phyloP scores from a whole-genome alignment of 768 basidiomycete species.

The Boletus sensibilis region DNA sequence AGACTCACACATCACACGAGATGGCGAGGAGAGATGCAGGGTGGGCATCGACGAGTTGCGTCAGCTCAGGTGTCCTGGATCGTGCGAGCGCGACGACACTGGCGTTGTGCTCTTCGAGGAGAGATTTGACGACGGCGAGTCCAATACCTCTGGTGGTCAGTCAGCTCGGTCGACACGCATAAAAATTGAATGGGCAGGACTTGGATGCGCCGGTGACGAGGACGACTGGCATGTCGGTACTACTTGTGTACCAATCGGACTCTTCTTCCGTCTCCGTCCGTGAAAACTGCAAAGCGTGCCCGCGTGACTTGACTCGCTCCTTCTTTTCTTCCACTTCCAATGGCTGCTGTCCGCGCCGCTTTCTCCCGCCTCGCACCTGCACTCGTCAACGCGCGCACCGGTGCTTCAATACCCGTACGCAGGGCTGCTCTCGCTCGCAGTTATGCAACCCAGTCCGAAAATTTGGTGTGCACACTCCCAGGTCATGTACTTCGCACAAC shows the following conservation, averaged over 20 bases:
- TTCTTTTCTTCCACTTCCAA: slow-evolving; percentile 31
- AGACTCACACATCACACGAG: slow-evolving; percentile 75
- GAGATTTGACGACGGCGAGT: slow-evolving; percentile 67
- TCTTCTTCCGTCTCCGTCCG: slow-evolving; percentile 27
- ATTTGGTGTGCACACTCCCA: slow-evolving; percentile 42
- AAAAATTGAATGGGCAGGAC: slow-evolving; percentile 35
- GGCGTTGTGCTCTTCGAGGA: slow-evolving; percentile 61
- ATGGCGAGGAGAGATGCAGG: slow-evolving; percentile 47
- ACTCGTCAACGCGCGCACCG: slow-evolving; percentile 40
- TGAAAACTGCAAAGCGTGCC: slow-evolving; percentile 8
- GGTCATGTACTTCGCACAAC: slow-evolving; percentile 19
- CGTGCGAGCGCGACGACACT: slow-evolving; percentile 79
- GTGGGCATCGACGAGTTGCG: slow-evolving; percentile 44
- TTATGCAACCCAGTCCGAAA: slow-evolving; percentile 62
- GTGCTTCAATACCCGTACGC: slow-evolving; percentile 42
- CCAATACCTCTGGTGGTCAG: slow-evolving; percentile 62
- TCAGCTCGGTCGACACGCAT: slow-evolving; percentile 3
- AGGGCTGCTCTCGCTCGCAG: slow-evolving; percentile 48
- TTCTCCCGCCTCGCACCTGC: slow-evolving; percentile 63
- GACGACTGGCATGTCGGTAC: slow-evolving; percentile 54
- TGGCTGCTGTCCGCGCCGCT: slow-evolving; percentile 59
- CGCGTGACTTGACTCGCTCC: neutral
- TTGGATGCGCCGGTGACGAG: slow-evolving; percentile 86
- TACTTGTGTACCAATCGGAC: neutral
- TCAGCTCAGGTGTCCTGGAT: slow-evolving; percentile 61